Conservation (phyloP, 1,284 basidiomycete species). For the Ustilago cynodontis region DNA sequence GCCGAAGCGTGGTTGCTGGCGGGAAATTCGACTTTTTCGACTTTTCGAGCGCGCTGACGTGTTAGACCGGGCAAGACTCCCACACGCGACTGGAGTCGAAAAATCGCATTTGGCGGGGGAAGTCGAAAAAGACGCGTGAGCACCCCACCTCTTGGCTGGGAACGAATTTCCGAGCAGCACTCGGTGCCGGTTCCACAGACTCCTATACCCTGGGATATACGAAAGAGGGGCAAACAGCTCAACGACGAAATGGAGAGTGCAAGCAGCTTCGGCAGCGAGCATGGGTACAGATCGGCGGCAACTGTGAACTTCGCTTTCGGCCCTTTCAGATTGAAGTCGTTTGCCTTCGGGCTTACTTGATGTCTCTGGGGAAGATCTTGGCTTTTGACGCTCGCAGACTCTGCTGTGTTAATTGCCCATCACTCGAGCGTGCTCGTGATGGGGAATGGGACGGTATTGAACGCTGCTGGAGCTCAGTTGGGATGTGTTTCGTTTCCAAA, state of each 20-base stretch:
- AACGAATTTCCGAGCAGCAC: not conserved
- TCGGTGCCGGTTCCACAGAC: not conserved
- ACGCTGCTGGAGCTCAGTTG: slow-evolving; percentile 3
- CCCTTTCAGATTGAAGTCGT: not conserved
- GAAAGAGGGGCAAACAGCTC: not conserved
- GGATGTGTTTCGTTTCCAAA: not conserved
- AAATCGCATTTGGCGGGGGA: not conserved
- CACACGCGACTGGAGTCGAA: no score
- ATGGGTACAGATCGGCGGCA: slow-evolving; percentile 4
- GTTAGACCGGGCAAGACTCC: no score
- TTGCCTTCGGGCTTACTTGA: not conserved
- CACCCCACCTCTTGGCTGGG: slow-evolving; percentile 3
- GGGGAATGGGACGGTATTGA: slow-evolving; percentile 2
- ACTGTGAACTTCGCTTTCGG: not conserved
- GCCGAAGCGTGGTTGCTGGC: no score
- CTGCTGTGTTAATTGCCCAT: not conserved
- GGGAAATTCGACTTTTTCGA: no score
- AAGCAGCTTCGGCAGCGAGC: not conserved
- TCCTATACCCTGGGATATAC: slow-evolving; percentile 12
- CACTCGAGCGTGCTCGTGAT: slow-evolving; percentile 8
- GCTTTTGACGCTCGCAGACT: not conserved
- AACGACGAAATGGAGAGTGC: not conserved
- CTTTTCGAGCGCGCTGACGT: no score
- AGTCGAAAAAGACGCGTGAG: not conserved
- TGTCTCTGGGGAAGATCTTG: slow-evolving; percentile 5